Conservation (phyloP, 139 green algal genomes). For the Chlamydomonas incerta region DNA sequence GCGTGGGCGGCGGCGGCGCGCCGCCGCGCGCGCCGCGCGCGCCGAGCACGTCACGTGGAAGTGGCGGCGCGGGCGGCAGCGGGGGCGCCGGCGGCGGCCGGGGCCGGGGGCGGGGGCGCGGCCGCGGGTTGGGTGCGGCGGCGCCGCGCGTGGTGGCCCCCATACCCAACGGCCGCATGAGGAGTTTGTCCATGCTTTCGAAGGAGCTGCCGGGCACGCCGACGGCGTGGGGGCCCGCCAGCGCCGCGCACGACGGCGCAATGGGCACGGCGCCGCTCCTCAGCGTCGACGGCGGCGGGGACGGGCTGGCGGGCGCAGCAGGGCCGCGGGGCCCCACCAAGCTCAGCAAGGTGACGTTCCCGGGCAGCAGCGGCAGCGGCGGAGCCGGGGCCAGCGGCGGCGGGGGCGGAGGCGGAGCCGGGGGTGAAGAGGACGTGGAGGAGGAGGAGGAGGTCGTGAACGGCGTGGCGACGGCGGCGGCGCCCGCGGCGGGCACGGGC, state of each 20-base stretch:
- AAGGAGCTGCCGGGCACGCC: constrained; percentile 5
- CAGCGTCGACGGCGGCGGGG: neutral
- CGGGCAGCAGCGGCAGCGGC: neutral
- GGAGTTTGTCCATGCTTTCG: neutral
- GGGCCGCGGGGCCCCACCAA: constrained; percentile 1
- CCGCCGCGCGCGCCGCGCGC: neutral
- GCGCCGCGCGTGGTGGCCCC: too few relatives aligned
- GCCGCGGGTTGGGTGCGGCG: neutral
- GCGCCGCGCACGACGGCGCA: neutral
- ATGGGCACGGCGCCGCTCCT: neutral
- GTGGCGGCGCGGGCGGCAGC: neutral
- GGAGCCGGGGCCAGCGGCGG: too few relatives aligned
- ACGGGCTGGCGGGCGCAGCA: neutral
- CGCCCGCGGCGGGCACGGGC: neutral
- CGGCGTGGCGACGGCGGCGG: neutral
- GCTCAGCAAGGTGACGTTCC: constrained; percentile 33
- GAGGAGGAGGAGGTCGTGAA: neutral
- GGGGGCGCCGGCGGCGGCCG: neutral
- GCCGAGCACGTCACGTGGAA: neutral
- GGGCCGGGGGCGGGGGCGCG: neutral
- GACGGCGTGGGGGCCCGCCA: neutral
- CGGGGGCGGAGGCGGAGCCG: neutral
- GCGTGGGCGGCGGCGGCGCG: too few relatives aligned
- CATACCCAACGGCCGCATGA: neutral
- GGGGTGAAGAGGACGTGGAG: neutral